phyloP scores from a whole-genome alignment of 345 rosid species.

The Citrus sinensis region DNA sequence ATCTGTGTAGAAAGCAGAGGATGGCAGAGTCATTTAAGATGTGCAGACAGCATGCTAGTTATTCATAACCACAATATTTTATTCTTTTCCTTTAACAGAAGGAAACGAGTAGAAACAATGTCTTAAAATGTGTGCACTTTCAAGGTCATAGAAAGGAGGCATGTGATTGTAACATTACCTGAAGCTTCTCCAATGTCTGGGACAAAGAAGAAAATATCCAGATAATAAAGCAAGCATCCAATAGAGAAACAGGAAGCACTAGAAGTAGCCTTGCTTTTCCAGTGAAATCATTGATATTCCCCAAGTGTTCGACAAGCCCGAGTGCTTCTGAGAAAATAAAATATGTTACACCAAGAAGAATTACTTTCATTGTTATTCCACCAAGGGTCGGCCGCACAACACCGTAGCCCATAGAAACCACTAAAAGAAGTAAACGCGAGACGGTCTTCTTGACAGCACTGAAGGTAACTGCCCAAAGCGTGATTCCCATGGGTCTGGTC shows the following conservation, averaged over 20 bases:
- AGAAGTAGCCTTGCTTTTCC: conserved; percentile 34
- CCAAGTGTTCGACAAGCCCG: conserved; percentile 37
- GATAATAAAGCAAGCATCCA: conserved; percentile 42
- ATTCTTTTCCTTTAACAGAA: not conserved
- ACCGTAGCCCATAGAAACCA: conserved; percentile 47
- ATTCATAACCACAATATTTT: not conserved
- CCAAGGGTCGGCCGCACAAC: conserved; percentile 39
- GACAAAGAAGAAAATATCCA: conserved; percentile 47
- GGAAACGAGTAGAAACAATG: not conserved
- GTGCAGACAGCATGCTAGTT: not conserved
- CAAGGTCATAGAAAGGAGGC: not conserved
- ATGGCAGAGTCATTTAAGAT: not conserved
- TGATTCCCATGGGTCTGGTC: conserved; percentile 33
- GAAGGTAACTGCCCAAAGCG: conserved; percentile 36
- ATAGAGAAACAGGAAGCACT: conserved; percentile 33
- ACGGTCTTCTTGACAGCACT: conserved; percentile 38
- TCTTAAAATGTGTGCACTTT: not conserved
- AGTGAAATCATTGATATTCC: conserved; percentile 39
- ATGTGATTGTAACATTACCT: conserved; percentile 16
- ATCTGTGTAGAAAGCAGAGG: conserved; percentile 24
- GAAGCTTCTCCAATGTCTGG: conserved; percentile 42
- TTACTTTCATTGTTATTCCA: conserved; percentile 24
- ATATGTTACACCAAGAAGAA: conserved; percentile 34
- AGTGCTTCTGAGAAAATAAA: conserved; percentile 36
- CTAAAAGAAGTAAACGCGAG: conserved; percentile 32